Evolutionary conservation across 2,329 filamentous ascomycete species (phyloP), one percentile per base, ranked within the genome.

Genomic region (Fusarium multiceps): DNA sequence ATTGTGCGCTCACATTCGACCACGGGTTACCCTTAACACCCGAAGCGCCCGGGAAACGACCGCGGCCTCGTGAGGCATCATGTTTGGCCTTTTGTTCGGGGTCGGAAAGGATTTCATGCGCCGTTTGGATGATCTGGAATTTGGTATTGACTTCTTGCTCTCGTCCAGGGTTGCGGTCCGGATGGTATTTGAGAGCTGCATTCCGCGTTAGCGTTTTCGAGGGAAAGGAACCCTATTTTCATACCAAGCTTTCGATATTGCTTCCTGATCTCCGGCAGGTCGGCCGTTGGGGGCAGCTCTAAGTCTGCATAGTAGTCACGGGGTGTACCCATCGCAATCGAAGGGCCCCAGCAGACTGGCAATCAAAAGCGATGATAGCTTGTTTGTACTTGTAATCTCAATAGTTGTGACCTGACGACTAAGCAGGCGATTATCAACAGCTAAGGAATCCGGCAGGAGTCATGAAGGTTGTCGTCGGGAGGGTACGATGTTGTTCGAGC

Each of bases 281-380:
- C 89, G 55, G 92, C 92, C 73, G 86, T 87, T 13, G 87, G 82
- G 3, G 88, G 80, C 59, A 97, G 82, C 69, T 93, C 92, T 58
- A 97, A 85, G 81, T 97, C 93, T 66, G 89, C 91, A 81, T 97
- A 97, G 80, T 96, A 96, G 81, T 97, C 92, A 74, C 89, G 88
- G 73, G 85, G 87, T 59, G 75, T 66, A 20, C 73, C 79, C 80
- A 82, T 82, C 66, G 71, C 74, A 73, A 55, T 49, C 30, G 54
- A 58, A 66, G 45, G 42, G 62, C 48, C 50, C 54, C 61, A 46
- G 41, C 58, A 54, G 34, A 53, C 55, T 54, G 66, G 50, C 28
- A 41, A 65, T 43, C 18, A 37, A 34, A 48, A 53, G 28, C 45
- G 43, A 49, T 49, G 37, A 55, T 48, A 42, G 40, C 34, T 37